Evolutionary conservation across 2,329 filamentous ascomycete species (phyloP), one percentile per base, ranked within the genome.

Genomic region (Pleurostoma richardsiae): DNA sequence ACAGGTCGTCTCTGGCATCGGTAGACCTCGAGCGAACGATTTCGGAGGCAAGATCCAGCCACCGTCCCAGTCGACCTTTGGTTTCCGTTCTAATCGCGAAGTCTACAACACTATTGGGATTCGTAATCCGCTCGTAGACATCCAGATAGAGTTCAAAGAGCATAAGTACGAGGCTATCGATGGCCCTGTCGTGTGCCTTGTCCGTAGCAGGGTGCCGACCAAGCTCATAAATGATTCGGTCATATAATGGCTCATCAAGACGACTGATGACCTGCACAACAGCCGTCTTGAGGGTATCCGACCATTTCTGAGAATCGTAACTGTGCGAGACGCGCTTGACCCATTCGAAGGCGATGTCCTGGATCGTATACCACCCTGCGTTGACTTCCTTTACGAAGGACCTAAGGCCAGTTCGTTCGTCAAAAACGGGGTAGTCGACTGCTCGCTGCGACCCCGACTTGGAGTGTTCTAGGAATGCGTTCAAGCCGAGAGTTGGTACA

Each of bases 381-480:
- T 79, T 73, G 4, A 80, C 60, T 41, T 56, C 67, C 28, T 69
- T 63, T 1, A 76, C 72, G 55, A 86, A 86, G 1, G 63, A 54
- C 29, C 64, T 63, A 4, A 86, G 60, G 0, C 79, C 78, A 39
- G 70, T 70, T 1, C 67, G 64, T 45, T 82, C 78, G 26, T 80
- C 70, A 50, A 83, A 81, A 0, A 60, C 54, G 1, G 72, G 66
- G 3, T 67, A 69, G n/a, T 68, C 70, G 2, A 65, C 64, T 27
- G 71, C 65, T 43, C 76, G 73, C 54, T 79, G 73, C 0, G 76
- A 71, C 4, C 73, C 72, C 0, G 76, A 68, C 52, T 83, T 83
- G 2, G 80, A 76, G 54, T 85, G 79, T 53, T 85, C 82, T 4
- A 85, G 69, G 53, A 85, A 85, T 4, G 79, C 80, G 1, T 76